Percentiles rank a stretch among this genome's conserved stretches.
phyloP scores from a whole-genome alignment of 805 yeast genomes.

The Lipomyces spencermartinsiae region DNA sequence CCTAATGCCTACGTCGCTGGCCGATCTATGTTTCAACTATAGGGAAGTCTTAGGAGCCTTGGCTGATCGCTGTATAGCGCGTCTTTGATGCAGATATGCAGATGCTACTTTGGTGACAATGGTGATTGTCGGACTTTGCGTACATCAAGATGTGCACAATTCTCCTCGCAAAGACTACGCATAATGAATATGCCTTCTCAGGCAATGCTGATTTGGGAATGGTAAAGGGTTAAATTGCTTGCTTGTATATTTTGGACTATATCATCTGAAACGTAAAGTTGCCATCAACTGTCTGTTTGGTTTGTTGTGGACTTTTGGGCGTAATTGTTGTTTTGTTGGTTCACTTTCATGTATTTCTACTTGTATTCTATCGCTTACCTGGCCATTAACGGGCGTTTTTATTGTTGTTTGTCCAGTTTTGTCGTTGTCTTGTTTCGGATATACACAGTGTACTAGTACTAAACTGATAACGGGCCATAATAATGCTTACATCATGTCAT shows the following conservation, averaged over 20 bases:
- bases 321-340: neutral
- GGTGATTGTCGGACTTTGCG: neutral
- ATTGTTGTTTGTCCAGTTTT: neutral
- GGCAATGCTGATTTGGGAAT: too few relatives aligned
- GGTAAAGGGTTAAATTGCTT: neutral
- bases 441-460: neutral
- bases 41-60: too few relatives aligned
- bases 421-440: neutral
- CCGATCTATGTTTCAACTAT: slow-evolving; percentile 17
- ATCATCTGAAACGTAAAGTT: neutral
- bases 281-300: neutral
- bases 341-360: neutral
- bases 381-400: neutral
- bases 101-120: neutral
- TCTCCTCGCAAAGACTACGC: neutral
- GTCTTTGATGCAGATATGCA: neutral
- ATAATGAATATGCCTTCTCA: neutral
- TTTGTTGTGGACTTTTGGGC: neutral
- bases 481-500: neutral
- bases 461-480: neutral
- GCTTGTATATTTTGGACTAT: neutral
- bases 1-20: slow-evolving; percentile 4
- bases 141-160: neutral
- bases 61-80: neutral
- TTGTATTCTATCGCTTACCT: slow-evolving; percentile 1